Percentiles rank a stretch among this genome's conserved stretches.
Evolutionary conservation across 768 basidiomycete genomes (phyloP).

Genomic region (Tricholoma sp.): DNA sequence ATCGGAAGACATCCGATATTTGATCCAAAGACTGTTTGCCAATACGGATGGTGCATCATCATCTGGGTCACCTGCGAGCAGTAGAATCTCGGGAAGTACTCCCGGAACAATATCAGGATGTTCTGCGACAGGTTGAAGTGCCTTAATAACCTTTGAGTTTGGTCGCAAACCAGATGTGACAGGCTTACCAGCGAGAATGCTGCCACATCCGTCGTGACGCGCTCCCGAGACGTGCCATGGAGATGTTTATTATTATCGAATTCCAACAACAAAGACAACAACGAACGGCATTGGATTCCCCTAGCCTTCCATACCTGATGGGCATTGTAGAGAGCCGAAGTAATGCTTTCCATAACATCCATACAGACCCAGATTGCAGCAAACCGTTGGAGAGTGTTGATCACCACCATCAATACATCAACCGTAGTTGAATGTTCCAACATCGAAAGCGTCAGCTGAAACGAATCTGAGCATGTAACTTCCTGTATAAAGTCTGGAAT

Average conservation of each 20-base stretch:
- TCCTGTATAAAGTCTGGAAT: constrained; percentile 9
- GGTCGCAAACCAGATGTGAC: not conserved
- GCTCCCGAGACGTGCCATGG: constrained; percentile 48
- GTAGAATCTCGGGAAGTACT: constrained; percentile 58
- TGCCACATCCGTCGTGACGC: constrained; percentile 53
- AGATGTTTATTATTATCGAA: constrained; percentile 61
- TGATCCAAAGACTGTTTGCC: constrained; percentile 78
- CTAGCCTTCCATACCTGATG: constrained; percentile 60
- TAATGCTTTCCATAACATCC: constrained; percentile 52
- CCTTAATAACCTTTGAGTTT: constrained; percentile 24
- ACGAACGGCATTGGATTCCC: constrained; percentile 58
- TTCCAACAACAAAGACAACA: constrained; percentile 59
- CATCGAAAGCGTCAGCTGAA: constrained; percentile 47
- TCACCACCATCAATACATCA: constrained; percentile 53
- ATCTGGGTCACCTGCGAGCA: constrained; percentile 55
- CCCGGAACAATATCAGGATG: constrained; percentile 39
- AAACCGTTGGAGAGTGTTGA: constrained; percentile 71
- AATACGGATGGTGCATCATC: constrained; percentile 62
- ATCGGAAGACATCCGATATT: constrained; percentile 64
- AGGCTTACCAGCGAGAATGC: constrained; percentile 55
- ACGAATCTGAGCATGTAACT: not conserved
- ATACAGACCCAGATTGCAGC: constrained; percentile 76
- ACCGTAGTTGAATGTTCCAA: constrained; percentile 47
- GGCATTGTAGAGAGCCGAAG: constrained; percentile 53
- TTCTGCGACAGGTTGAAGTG: constrained; percentile 40